Evolutionary conservation across 1,139 yeast genomes (phyloP), one percentile per base, ranked within the genome.

Genomic region (Saccharomyces hybrid): DNA sequence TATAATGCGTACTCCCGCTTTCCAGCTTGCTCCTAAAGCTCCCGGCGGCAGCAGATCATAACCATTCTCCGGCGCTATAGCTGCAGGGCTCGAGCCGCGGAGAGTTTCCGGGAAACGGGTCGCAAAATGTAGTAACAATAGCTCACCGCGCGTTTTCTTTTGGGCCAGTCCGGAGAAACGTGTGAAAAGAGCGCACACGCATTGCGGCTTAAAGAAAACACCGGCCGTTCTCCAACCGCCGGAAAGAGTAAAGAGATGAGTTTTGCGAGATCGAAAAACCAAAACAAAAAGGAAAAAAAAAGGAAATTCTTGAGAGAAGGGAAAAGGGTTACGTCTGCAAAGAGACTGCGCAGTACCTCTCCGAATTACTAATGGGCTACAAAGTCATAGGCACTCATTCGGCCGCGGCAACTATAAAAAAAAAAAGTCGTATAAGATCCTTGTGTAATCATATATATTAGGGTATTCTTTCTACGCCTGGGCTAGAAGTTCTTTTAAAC

Each of bases 201-300:
- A 4, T 38, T 38, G 42, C 42, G 42, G 42, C 25, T 38, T 38
- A 38, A 38, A 38, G 5, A 16, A 13, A 38, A 5, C 16, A 23
- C 42, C 23, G 42, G 13, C 25, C 11, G 23, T 38, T 38, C 42
- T 4, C 7, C 13, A 7, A 9, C 42, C 13, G 42, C 16, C 42
- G 34, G 9, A 38, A 38, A 38, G 44, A 38, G 44, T 38, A 38
- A 38, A 38, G 44, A 38, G 44, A 38, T 38, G 44, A 38, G 44
- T 38, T 38, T 38, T 38, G 44, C 44, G 44, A 38, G 44, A 38
- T 38, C 44, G 25, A 16, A 38, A n/a, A 31, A 16, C 13, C 13
- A 16, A 38, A 38, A 14, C 16, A 16, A 38, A 38, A 38, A 16
- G 20, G 23, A 25, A 11, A 16, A 38, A 16, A 38, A 38, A 16